Conservation (phyloP, 805 yeast genomes). For the Kluyveromyces wickerhamii region DNA sequence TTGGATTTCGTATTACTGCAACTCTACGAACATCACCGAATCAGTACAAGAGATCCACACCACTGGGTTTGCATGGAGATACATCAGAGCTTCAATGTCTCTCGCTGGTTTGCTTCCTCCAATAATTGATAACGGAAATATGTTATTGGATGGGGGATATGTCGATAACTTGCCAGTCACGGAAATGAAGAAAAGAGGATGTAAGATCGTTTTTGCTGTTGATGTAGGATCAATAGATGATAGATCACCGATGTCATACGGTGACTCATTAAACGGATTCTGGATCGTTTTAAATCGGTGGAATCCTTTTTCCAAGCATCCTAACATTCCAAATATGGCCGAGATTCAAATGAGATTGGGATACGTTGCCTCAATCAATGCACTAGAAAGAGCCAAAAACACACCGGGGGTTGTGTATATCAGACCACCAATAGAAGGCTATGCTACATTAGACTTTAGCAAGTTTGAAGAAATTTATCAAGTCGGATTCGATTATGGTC, state of each 20-base stretch:
- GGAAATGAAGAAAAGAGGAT: conserved; percentile 88
- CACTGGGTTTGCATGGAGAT: conserved; percentile 92
- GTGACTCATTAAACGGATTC: conserved; percentile 85
- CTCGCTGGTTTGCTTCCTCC: conserved; percentile 87
- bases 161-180: conserved; percentile 87
- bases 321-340: conserved; percentile 88
- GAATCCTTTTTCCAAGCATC: conserved; percentile 83
- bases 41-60: conserved; percentile 93
- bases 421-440: conserved; percentile 90
- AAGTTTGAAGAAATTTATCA: conserved; percentile 83
- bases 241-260: conserved; percentile 79
- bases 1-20: conserved; percentile 84
- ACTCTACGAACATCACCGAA: conserved; percentile 90
- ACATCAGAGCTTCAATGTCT: conserved; percentile 93
- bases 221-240: conserved; percentile 97
- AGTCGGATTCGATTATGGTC: conserved; percentile 74
- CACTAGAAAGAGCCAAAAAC: conserved; percentile 76
- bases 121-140: conserved; percentile 78
- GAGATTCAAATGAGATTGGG: conserved; percentile 91
- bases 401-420: conserved; percentile 81
- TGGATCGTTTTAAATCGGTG: conserved; percentile 85
- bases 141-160: conserved; percentile 95
- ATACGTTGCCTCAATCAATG: conserved; percentile 91
- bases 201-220: conserved; percentile 78
- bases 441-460: conserved; percentile 86